These are phyloP conservation scores for Rhypophila decipiens DNA, from an alignment of 495 filamentous ascomycete species.

Conservation along the genomic window DNA sequence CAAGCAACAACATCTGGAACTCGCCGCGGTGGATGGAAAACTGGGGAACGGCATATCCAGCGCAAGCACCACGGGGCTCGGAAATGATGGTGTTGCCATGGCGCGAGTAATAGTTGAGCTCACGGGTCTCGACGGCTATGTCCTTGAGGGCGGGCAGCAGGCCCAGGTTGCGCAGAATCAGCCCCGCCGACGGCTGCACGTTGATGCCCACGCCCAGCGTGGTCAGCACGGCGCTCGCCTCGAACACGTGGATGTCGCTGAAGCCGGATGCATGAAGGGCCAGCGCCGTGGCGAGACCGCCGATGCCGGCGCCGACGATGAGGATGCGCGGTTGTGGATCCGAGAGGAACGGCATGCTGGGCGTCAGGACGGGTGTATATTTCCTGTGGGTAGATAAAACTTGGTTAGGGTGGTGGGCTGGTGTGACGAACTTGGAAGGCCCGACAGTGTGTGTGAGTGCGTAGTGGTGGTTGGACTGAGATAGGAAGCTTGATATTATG, in stretches of 20 bases:
- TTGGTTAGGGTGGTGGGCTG: background rate
- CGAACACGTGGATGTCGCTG: constrained; percentile 14
- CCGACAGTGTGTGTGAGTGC: background rate
- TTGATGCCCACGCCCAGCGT: constrained; percentile 13
- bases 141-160: constrained; percentile 7
- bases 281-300: constrained; percentile 10
- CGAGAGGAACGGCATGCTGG: constrained; percentile 9
- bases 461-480: background rate
- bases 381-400: too few species aligned
- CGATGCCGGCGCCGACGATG: constrained; percentile 14
- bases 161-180: constrained; percentile 13
- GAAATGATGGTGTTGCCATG: constrained; percentile 13
- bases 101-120: constrained; percentile 13
- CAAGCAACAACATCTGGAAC: constrained; percentile 11
- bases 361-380: background rate
- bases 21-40: constrained; percentile 14
- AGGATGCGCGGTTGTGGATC: constrained; percentile 11
- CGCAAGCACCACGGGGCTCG: constrained; percentile 7
- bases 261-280: constrained; percentile 11
- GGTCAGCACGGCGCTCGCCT: constrained; percentile 9
- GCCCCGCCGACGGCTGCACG: constrained; percentile 10
- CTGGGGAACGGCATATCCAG: constrained; percentile 10
- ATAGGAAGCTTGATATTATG: too few species aligned
- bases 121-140: constrained; percentile 4
- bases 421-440: background rate